A percentile compares a stretch with the other conserved stretches of the same genome.
phyloP scores from a whole-genome alignment of 768 basidiomycete genomes.

The Trichaptum fuscoviolaceum region DNA sequence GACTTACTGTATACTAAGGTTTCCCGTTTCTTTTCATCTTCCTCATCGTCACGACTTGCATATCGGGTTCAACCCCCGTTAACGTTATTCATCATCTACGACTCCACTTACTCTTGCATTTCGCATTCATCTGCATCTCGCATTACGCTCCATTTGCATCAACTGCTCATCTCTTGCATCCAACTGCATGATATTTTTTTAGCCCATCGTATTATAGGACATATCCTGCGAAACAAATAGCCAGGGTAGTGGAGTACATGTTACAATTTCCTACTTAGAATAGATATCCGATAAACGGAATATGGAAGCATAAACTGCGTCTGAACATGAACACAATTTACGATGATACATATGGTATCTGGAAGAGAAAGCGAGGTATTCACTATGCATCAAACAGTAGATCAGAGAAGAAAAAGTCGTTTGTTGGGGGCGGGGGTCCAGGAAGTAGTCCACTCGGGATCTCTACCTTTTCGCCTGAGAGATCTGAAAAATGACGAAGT shows the following conservation, averaged over 20 bases:
- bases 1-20: slow-evolving; percentile 11
- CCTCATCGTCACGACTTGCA: slow-evolving; percentile 28
- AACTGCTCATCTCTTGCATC: slow-evolving; percentile 44
- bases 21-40: slow-evolving; percentile 20
- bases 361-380: no score
- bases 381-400: slow-evolving; percentile 13
- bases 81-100: slow-evolving; percentile 26
- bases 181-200: slow-evolving; percentile 6
- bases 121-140: slow-evolving; percentile 17
- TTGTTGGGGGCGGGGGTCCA: slow-evolving; percentile 75
- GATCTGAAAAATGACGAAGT: slow-evolving; percentile 42
- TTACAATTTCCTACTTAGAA: not conserved
- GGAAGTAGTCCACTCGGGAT: slow-evolving; percentile 75
- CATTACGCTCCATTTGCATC: slow-evolving; percentile 35
- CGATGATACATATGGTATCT: not conserved
- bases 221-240: not conserved
- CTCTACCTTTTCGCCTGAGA: slow-evolving; percentile 85
- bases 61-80: slow-evolving; percentile 88
- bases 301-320: not conserved
- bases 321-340: not conserved
- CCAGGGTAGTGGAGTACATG: not conserved
- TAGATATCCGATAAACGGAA: not conserved
- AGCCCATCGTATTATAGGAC: slow-evolving; percentile 2
- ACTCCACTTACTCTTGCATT: slow-evolving; percentile 12
- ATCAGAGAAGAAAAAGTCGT: slow-evolving; percentile 85